These are phyloP conservation scores for Silene vulgaris DNA, from an alignment of 179 eudicot species.

Conservation along the genomic window DNA sequence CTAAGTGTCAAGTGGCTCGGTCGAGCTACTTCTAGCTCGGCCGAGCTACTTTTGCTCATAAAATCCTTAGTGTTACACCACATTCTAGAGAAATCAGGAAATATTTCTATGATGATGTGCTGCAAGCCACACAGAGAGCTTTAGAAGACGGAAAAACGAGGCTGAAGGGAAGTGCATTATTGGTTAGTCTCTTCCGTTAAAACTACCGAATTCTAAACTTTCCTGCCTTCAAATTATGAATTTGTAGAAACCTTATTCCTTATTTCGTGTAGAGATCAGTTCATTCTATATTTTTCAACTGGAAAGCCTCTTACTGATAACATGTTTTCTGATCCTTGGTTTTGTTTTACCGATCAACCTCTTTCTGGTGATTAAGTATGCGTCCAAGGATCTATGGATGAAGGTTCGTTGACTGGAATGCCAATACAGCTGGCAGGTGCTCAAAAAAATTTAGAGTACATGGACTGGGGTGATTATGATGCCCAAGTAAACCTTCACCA, in stretches of 20 bases:
- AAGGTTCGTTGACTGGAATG: slow-evolving; percentile 90
- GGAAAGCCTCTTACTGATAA: background rate
- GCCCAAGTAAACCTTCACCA: slow-evolving; percentile 79
- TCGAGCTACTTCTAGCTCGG: no score
- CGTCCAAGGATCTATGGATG: slow-evolving; percentile 99
- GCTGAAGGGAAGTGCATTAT: slow-evolving; percentile 48
- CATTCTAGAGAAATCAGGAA: slow-evolving; percentile 93
- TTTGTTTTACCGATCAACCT: background rate
- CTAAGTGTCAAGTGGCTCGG: no score
- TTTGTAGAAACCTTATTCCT: background rate
- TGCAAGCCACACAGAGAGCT: slow-evolving; percentile 83
- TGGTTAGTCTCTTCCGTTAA: background rate
- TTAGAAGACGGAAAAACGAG: slow-evolving; percentile 62
- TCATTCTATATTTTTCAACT: background rate
- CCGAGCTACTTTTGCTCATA: no score
- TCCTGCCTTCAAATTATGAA: background rate
- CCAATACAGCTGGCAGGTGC: slow-evolving; percentile 93
- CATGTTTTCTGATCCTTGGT: background rate
- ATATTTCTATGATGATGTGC: slow-evolving; percentile 88
- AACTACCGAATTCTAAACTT: no score
- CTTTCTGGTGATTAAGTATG: slow-evolving; percentile 52
- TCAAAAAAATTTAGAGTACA: slow-evolving; percentile 74
- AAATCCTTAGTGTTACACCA: no score
- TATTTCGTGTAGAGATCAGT: slow-evolving; percentile 60
- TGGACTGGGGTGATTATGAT: slow-evolving; percentile 99